Evolutionary conservation across 73 alveolate genomes (phyloP).

Genomic region (Tetrahymena elliotti): DNA sequence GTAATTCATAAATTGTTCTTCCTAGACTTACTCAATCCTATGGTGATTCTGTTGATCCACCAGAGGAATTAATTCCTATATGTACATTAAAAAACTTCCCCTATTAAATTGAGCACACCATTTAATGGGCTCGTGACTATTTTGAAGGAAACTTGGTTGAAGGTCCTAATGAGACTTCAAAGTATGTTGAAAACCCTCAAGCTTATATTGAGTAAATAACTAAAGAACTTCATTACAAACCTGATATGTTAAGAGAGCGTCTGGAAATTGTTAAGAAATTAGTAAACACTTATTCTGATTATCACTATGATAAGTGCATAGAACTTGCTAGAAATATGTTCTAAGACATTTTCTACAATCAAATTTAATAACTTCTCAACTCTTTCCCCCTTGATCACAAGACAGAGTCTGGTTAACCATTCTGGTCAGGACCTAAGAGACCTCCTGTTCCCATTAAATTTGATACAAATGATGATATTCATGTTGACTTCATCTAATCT

Average conservation of each 20-base stretch:
- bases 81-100: constrained; percentile 99
- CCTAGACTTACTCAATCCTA: constrained; percentile 88
- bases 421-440: constrained; percentile 99
- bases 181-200: constrained; percentile 69
- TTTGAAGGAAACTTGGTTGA: constrained; percentile 92
- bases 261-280: constrained; percentile 64
- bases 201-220: constrained; percentile 48
- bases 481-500: constrained; percentile 63
- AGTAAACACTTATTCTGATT: constrained; percentile 48
- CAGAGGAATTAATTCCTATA: constrained; percentile 97
- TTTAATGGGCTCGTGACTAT: constrained; percentile 98
- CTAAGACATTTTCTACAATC: constrained; percentile 66
- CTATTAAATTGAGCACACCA: constrained; percentile 96
- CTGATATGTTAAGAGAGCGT: constrained; percentile 60
- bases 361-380: constrained; percentile 74
- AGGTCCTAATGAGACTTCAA: constrained; percentile 79
- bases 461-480: constrained; percentile 64
- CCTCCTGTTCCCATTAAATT: constrained; percentile 88
- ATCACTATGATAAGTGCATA: constrained; percentile 51
- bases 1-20: constrained; percentile 78
- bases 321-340: constrained; percentile 60
- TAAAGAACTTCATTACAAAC: constrained; percentile 52
- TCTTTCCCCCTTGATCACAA: constrained; percentile 95
- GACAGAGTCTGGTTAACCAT: constrained; percentile 68
- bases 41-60: constrained; percentile 91